A percentile compares a stretch with the other conserved stretches of the same genome.
These are phyloP conservation scores for Leccinum incarnatum DNA, from an alignment of 768 basidiomycete species.

Conservation along the genomic window DNA sequence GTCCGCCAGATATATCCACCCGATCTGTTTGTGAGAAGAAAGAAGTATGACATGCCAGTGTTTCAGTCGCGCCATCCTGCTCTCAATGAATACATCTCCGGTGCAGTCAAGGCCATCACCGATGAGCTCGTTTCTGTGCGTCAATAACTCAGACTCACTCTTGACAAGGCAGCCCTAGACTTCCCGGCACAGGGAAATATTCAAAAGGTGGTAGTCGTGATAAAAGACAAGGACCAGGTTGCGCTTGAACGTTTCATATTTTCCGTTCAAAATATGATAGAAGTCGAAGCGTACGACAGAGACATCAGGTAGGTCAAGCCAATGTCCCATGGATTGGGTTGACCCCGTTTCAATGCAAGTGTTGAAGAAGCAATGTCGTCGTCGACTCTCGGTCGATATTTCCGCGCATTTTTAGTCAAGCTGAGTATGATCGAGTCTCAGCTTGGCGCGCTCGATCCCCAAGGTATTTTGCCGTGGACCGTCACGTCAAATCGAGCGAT, in stretches of 20 bases:
- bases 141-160: not conserved
- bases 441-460: slow-evolving; percentile 55
- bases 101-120: slow-evolving; percentile 75
- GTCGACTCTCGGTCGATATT: slow-evolving; percentile 64
- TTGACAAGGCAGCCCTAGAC: not conserved
- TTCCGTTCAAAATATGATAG: slow-evolving; percentile 77
- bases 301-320: slow-evolving; percentile 52
- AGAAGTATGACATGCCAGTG: slow-evolving; percentile 88
- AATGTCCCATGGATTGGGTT: not conserved
- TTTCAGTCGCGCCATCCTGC: slow-evolving; percentile 92
- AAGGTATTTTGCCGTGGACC: slow-evolving; percentile 37
- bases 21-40: slow-evolving; percentile 81
- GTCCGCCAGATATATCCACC: slow-evolving; percentile 88
- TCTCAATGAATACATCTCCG: slow-evolving; percentile 86
- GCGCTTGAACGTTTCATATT: slow-evolving; percentile 91
- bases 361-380: slow-evolving; percentile 70
- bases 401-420: slow-evolving; percentile 81
- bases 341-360: slow-evolving; percentile 36
- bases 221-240: slow-evolving; percentile 77
- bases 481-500: not conserved
- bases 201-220: slow-evolving; percentile 76
- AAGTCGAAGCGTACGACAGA: slow-evolving; percentile 67
- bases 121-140: slow-evolving; percentile 71
- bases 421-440: slow-evolving; percentile 74
- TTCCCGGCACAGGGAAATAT: slow-evolving; percentile 59